Conservation (phyloP, 805 yeast species). For the Candida maltosa region DNA sequence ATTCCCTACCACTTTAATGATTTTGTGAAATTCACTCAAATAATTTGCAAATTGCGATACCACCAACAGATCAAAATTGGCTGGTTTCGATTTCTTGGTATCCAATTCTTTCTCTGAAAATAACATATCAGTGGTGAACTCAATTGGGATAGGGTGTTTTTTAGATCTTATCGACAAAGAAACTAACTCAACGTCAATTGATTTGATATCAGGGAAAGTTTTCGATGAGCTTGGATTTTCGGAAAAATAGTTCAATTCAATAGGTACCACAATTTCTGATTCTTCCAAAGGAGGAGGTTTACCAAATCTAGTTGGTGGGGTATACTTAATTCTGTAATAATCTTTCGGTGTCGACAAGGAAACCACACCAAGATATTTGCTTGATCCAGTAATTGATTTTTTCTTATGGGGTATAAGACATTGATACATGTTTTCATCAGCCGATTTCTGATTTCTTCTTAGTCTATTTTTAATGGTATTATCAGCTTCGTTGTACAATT, state of each 20-base stretch:
- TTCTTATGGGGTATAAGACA: conserved; percentile 29
- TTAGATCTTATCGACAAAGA: conserved; percentile 32
- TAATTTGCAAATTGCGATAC: conserved; percentile 27
- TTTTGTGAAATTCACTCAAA: conserved; percentile 19
- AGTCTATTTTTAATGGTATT: conserved; percentile 14
- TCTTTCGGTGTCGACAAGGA: conserved; percentile 34
- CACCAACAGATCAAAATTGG: conserved; percentile 31
- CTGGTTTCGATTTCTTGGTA: conserved; percentile 18
- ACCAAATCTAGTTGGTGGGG: conserved; percentile 30
- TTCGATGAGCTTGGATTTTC: conserved; percentile 4
- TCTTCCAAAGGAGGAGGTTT: conserved; percentile 9
- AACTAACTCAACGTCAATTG: conserved; percentile 30
- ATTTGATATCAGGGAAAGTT: conserved; percentile 30
- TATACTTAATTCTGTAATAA: conserved; percentile 24
- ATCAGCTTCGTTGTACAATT: conserved; percentile 26
- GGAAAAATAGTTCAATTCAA: conserved; percentile 12
- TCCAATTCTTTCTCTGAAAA: conserved; percentile 31
- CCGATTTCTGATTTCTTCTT: conserved; percentile 12
- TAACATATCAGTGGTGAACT: conserved; percentile 37
- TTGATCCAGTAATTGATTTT: conserved; percentile 29
- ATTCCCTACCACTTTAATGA: conserved; percentile 33
- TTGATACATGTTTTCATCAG: conserved; percentile 25
- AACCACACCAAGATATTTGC: conserved; percentile 27
- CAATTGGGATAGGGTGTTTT: conserved; percentile 36
- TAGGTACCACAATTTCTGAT: conserved; percentile 25